These are phyloP conservation scores for Zanthoxylum bungeanum DNA, from an alignment of 345 rosid species.

Conservation along the genomic window DNA sequence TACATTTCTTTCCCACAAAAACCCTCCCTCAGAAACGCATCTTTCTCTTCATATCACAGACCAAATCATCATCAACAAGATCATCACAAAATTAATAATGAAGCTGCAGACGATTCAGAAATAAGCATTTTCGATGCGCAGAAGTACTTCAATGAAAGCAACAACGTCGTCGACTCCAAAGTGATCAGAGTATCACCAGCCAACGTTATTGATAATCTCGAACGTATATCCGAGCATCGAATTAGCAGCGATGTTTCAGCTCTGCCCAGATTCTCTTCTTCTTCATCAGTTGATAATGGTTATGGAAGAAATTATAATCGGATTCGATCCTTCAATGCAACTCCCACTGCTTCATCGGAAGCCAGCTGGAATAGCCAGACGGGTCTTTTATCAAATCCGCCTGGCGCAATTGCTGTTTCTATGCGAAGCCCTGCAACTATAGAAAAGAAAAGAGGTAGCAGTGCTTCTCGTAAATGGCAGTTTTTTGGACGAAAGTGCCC, in stretches of 20 bases:
- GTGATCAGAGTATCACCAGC: conserved; percentile 32
- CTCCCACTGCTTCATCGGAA: conserved; percentile 76
- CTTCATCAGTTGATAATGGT: conserved; percentile 52
- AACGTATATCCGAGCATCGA: conserved; percentile 17
- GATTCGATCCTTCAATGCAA: conserved; percentile 46
- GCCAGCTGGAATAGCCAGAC: conserved; percentile 94
- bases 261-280: conserved; percentile 50
- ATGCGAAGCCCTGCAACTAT: conserved; percentile 23
- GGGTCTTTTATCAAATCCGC: conserved; percentile 61
- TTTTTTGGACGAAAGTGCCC: conserved; percentile 63
- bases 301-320: conserved; percentile 37
- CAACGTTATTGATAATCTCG: conserved; percentile 13
- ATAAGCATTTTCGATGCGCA: conserved; percentile 70
- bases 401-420: conserved; percentile 46
- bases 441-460: conserved; percentile 20
- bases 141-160: conserved; percentile 56
- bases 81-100: not conserved
- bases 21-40: not conserved
- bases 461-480: conserved; percentile 39
- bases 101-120: conserved; percentile 51
- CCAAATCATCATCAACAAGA: not conserved
- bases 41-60: not conserved
- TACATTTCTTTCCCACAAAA: not conserved
- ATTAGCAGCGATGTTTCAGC: conserved; percentile 17
- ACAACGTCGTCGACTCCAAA: conserved; percentile 16